Base-by-base conservation (phyloP, 2,329 filamentous ascomycete species). In the Kalmusia sp. region DNA sequence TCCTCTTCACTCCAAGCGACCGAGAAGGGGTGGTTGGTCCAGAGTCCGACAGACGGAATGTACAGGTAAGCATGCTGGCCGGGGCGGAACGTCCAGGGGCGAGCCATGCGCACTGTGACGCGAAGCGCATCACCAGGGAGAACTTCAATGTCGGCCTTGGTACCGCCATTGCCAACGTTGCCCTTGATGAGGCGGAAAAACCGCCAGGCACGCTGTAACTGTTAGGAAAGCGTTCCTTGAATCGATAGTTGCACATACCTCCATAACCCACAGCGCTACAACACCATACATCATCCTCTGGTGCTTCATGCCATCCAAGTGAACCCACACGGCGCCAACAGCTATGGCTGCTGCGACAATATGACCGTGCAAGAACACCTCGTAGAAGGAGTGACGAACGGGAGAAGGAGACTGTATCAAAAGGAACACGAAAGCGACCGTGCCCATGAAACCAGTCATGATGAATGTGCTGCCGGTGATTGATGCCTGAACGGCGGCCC, bases 11-110 rank as follows among this genome's bases (percentile, higher is more conserved):
- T 87, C 90, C 90, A 93, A 30, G 88, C 88, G 37, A 92, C 80
- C 2, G 89, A 91, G 77, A 93, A 93, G 1, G 90, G 90, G 67
- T 93, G 90, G 40, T 88, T 91, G 63, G 89, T 89, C 83, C 85
- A 88, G 56, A 87, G 80, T 58, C 88, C 88, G 65, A 93, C 79
- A 4, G 81, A 79, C 6, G 90, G 90, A 76, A 93, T 83, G 76
- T 92, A 92, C 17, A 93, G 76, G 71, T 92, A 93, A 30, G 89
- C 87, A 70, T 93, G 90, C 73, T 92, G 89, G 30, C 90, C 89
- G 0, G 90, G 87, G 54, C 81, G 80, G 80, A 91, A 91, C 34
- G 77, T 82, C 89, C 90, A 93, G n/a, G 89, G 88, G 38, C 89
- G 86, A 8, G 89, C 86, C 79, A 93, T 84, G 49, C 84, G 87